phyloP scores from a whole-genome alignment of 805 yeast genomes.

The Schizosaccharomyces cryophilus region DNA sequence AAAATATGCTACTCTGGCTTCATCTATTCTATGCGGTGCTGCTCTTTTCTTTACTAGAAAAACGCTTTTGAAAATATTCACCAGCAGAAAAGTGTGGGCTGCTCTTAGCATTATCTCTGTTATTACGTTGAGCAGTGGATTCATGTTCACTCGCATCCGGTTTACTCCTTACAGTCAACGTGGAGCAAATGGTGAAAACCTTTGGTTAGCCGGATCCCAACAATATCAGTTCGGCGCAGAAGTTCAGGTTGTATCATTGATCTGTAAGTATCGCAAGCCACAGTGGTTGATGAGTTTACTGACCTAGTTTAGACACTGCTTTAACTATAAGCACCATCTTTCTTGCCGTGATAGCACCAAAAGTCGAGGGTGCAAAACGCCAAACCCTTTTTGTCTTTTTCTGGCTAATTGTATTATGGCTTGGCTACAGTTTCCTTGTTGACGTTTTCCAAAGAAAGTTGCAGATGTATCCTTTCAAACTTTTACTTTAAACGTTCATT shows the following conservation, averaged over 20 bases:
- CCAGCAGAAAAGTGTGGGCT: constrained; percentile 30
- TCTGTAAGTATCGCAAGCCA: not conserved
- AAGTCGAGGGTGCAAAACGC: constrained; percentile 20
- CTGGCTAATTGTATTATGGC: constrained; percentile 23
- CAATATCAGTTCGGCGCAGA: constrained; percentile 66
- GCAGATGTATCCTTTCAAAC: constrained; percentile 44
- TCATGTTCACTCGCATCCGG: constrained; percentile 82
- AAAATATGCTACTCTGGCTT: not conserved
- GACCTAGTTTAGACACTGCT: constrained; percentile 23
- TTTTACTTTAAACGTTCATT: not conserved
- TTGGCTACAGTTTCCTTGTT: constrained; percentile 39
- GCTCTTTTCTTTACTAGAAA: not conserved
- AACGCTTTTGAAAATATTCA: constrained; percentile 5
- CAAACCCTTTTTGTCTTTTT: constrained; percentile 26
- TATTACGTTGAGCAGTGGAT: constrained; percentile 58
- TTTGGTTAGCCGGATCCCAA: constrained; percentile 39
- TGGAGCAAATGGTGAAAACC: constrained; percentile 19
- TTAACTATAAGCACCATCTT: constrained; percentile 36
- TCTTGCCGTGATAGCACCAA: constrained; percentile 34
- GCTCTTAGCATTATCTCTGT: constrained; percentile 34
- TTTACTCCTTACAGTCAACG: constrained; percentile 30
- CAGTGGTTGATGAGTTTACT: constrained; percentile 22
- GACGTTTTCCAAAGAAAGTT: constrained; percentile 46
- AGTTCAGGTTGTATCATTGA: constrained; percentile 40
- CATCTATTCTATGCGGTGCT: not conserved